phyloP scores from a whole-genome alignment of 306 rosid species.

The Vicia sativa region DNA sequence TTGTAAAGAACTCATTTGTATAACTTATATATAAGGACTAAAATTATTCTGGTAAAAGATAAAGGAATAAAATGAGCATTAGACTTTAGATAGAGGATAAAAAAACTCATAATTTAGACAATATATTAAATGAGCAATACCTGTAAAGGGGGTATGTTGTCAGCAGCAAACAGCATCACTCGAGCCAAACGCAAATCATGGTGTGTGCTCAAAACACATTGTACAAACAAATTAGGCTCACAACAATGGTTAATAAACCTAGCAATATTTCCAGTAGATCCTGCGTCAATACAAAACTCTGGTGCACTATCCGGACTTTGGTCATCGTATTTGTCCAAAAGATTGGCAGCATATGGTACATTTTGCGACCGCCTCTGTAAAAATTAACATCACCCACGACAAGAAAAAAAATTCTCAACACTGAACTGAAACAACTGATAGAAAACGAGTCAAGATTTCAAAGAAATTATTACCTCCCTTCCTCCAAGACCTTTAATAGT shows the following conservation, averaged over 20 bases:
- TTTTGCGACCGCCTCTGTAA: slow-evolving; percentile 72
- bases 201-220: slow-evolving; percentile 91
- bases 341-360: slow-evolving; percentile 44
- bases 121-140: slow-evolving; percentile 43
- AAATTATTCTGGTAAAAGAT: neutral
- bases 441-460: slow-evolving; percentile 6
- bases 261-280: slow-evolving; percentile 79
- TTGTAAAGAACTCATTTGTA: neutral
- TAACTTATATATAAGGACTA: neutral
- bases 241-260: slow-evolving; percentile 94
- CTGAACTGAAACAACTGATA: neutral
- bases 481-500: slow-evolving; percentile 90
- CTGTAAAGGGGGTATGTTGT: slow-evolving; percentile 96
- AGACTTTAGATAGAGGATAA: neutral
- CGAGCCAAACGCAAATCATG: slow-evolving; percentile 79
- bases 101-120: neutral
- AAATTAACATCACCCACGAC: slow-evolving; percentile 10
- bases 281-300: slow-evolving; percentile 92
- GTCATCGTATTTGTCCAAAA: slow-evolving; percentile 63
- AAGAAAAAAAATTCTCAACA: slow-evolving; percentile 1
- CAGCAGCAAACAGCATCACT: slow-evolving; percentile 91
- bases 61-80: neutral
- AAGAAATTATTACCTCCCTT: slow-evolving; percentile 69
- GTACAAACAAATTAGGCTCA: slow-evolving; percentile 94
- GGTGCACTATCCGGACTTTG: slow-evolving; percentile 62